These are phyloP conservation scores for Fonsecaea monophora DNA, from an alignment of 2,329 filamentous ascomycete species.

Conservation along the genomic window DNA sequence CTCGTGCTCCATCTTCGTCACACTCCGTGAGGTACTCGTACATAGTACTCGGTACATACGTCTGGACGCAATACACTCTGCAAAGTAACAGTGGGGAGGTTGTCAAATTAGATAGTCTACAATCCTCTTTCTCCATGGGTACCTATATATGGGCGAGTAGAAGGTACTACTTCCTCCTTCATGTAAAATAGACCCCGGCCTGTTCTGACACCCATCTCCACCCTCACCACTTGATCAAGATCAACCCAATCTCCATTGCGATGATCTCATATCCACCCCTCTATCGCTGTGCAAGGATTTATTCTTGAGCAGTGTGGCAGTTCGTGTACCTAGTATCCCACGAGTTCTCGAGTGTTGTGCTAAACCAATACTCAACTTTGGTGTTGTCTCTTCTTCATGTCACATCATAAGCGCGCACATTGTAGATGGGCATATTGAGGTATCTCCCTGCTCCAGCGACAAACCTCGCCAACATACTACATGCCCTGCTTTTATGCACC, in stretches of 20 bases:
- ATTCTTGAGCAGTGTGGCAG: neutral
- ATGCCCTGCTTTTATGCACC: no score
- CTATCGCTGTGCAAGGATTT: neutral
- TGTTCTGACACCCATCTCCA: constrained; percentile 7
- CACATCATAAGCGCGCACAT: neutral
- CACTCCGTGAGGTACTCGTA: neutral
- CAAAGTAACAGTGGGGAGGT: no score
- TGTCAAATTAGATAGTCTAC: no score
- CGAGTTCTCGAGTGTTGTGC: no score
- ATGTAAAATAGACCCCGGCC: neutral
- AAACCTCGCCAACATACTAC: no score
- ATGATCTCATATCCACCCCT: constrained; percentile 3
- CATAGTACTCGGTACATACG: no score
- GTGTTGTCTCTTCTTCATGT: no score
- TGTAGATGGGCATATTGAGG: neutral
- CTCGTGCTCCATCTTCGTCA: neutral
- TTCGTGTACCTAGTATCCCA: neutral
- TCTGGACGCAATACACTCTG: no score
- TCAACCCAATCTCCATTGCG: constrained; percentile 23
- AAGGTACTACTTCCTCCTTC: neutral
- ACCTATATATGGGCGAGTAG: no score
- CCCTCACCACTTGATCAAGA: constrained; percentile 27
- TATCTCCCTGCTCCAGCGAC: neutral
- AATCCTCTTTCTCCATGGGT: neutral
- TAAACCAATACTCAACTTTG: no score